phyloP scores from a whole-genome alignment of 345 rosid species.

The Durio zibethinus region DNA sequence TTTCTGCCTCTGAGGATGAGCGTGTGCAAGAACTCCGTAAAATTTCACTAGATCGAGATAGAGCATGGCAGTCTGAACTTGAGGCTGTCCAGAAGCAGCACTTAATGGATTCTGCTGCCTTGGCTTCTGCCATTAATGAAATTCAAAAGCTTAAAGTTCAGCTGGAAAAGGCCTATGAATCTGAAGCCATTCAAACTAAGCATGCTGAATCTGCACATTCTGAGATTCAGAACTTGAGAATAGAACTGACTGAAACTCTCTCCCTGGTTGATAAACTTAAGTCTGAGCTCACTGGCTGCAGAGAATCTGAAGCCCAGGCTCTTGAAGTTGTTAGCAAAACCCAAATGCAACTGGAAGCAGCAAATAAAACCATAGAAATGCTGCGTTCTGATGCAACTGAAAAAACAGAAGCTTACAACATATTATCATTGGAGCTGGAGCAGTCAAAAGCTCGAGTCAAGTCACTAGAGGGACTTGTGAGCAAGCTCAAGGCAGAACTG shows the following conservation, averaged over 20 bases:
- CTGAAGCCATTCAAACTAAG: slow-evolving; percentile 55
- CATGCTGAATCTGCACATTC: slow-evolving; percentile 58
- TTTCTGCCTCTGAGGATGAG: slow-evolving; percentile 73
- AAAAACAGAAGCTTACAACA: slow-evolving; percentile 55
- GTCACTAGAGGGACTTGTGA: slow-evolving; percentile 63
- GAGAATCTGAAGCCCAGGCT: slow-evolving; percentile 78
- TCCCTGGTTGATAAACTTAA: slow-evolving; percentile 65
- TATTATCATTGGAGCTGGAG: slow-evolving; percentile 59
- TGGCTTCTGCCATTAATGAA: slow-evolving; percentile 81
- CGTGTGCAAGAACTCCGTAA: slow-evolving; percentile 77
- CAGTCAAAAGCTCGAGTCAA: slow-evolving; percentile 53
- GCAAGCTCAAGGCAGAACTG: slow-evolving; percentile 45
- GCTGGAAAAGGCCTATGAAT: slow-evolving; percentile 58
- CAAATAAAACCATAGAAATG: slow-evolving; percentile 55
- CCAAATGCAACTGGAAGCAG: slow-evolving; percentile 61
- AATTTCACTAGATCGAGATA: slow-evolving; percentile 85
- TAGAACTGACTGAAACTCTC: slow-evolving; percentile 66
- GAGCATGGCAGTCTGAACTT: slow-evolving; percentile 93
- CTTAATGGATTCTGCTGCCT: slow-evolving; percentile 70
- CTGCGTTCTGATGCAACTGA: slow-evolving; percentile 56
- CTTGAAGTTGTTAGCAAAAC: slow-evolving; percentile 50
- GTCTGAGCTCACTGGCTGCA: slow-evolving; percentile 54
- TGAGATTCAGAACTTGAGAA: slow-evolving; percentile 56
- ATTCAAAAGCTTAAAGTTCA: slow-evolving; percentile 84
- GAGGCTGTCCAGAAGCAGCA: slow-evolving; percentile 92